phyloP scores from a whole-genome alignment of 2,329 filamentous ascomycete species.

The Tympanopsis confertula region DNA sequence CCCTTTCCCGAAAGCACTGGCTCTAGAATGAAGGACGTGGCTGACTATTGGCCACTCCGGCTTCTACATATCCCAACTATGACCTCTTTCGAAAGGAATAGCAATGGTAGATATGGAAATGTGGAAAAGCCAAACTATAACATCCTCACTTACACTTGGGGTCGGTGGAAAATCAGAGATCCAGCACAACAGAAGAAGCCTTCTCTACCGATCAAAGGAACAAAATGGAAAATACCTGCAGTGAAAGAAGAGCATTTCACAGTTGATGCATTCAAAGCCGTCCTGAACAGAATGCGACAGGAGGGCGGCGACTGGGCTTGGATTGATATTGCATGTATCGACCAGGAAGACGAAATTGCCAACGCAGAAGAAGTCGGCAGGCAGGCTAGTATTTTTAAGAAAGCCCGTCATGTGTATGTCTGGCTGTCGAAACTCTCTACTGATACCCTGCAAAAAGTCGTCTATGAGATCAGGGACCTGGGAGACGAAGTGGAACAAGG shows the following conservation, averaged over 20 bases:
- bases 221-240: constrained; percentile 1
- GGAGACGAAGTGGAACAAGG: too few relatives aligned
- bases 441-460: too few relatives aligned
- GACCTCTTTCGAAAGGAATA: too few relatives aligned
- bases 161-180: not conserved
- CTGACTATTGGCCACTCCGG: too few relatives aligned
- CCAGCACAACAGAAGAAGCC: too few relatives aligned
- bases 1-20: too few relatives aligned
- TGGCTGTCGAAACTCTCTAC: constrained; percentile 1
- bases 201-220: not conserved
- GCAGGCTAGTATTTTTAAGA: constrained; percentile 4
- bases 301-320: constrained; percentile 1
- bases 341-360: not conserved
- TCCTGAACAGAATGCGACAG: not conserved
- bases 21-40: too few relatives aligned
- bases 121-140: constrained; percentile 1
- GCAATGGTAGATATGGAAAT: too few relatives aligned
- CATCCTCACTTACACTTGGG: constrained; percentile 2
- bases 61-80: too few relatives aligned
- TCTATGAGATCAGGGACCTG: too few relatives aligned
- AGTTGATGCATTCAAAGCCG: not conserved
- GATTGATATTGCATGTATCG: constrained; percentile 3
- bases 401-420: not conserved
- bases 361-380: constrained; percentile 1
- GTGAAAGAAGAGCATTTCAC: not conserved